These are phyloP conservation scores for Pythium scleroteichum DNA, from an alignment of 352 stramenopile species.

Conservation along the genomic window DNA sequence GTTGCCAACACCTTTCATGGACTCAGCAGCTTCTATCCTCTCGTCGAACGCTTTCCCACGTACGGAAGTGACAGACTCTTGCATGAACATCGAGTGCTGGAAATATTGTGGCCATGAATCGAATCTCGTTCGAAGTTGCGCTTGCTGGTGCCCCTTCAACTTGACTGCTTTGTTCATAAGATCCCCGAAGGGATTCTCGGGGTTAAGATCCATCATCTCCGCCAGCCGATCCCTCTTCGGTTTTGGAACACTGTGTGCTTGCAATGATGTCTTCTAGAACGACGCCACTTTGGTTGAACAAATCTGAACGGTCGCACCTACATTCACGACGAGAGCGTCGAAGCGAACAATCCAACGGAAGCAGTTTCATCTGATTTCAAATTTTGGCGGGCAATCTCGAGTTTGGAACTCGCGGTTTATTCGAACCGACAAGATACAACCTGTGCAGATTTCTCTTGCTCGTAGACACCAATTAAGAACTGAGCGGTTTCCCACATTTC, in stretches of 20 bases:
- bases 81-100: constrained; percentile 88
- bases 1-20: constrained; percentile 76
- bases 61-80: constrained; percentile 59
- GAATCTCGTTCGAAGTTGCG: constrained; percentile 66
- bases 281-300: not conserved
- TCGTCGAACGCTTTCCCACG: constrained; percentile 50
- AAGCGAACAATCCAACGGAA: constrained; percentile 7
- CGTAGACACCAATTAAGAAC: constrained; percentile 34
- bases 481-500: constrained; percentile 36
- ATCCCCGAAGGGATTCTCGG: constrained; percentile 76
- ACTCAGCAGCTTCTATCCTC: constrained; percentile 51
- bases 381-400: constrained; percentile 3
- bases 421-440: constrained; percentile 31
- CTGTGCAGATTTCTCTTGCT: constrained; percentile 31
- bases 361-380: constrained; percentile 20
- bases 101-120: constrained; percentile 86
- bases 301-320: constrained; percentile 20
- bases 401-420: constrained; percentile 4
- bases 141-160: constrained; percentile 82
- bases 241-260: not conserved
- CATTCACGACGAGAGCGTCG: not conserved
- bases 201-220: constrained; percentile 55
- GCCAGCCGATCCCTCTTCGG: too few species aligned
- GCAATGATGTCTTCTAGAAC: constrained; percentile 9
- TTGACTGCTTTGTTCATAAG: constrained; percentile 87